Evolutionary conservation across 768 basidiomycete species (phyloP).

Genomic region (Mycena albidolilacea): DNA sequence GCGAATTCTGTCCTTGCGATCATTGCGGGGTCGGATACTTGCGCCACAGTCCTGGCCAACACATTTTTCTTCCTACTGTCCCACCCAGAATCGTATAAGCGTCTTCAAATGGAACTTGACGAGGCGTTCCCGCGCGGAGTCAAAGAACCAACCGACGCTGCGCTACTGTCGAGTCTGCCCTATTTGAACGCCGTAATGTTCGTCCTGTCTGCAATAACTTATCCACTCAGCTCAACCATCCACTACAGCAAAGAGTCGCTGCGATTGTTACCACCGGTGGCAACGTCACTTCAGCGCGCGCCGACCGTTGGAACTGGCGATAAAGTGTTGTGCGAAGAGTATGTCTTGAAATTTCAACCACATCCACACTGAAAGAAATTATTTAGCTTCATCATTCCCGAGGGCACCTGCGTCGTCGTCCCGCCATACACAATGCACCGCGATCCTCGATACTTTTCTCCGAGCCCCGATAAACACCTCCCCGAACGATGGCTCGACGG

Average conservation of each 20-base stretch:
- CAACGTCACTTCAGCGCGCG: too few species aligned
- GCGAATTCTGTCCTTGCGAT: neutral
- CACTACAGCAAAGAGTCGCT: too few species aligned
- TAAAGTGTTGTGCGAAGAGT: too few species aligned
- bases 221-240: too few species aligned
- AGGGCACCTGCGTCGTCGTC: conserved; percentile 57
- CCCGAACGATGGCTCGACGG: conserved; percentile 60
- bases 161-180: too few species aligned
- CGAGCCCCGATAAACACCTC: conserved; percentile 43
- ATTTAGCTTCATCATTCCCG: conserved; percentile 47
- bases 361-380: neutral
- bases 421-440: conserved; percentile 44
- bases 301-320: too few species aligned
- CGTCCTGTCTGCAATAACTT: too few species aligned
- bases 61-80: neutral
- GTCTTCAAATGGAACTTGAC: neutral
- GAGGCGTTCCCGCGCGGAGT: neutral
- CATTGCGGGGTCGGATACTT: neutral
- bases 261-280: too few species aligned
- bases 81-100: neutral
- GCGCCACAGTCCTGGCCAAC: neutral
- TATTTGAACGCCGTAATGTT: neutral
- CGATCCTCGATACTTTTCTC: conserved; percentile 62
- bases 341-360: too few species aligned
- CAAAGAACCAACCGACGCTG: neutral